phyloP scores from a whole-genome alignment of 768 basidiomycete species.

The Cyclocybe cylindracea region DNA sequence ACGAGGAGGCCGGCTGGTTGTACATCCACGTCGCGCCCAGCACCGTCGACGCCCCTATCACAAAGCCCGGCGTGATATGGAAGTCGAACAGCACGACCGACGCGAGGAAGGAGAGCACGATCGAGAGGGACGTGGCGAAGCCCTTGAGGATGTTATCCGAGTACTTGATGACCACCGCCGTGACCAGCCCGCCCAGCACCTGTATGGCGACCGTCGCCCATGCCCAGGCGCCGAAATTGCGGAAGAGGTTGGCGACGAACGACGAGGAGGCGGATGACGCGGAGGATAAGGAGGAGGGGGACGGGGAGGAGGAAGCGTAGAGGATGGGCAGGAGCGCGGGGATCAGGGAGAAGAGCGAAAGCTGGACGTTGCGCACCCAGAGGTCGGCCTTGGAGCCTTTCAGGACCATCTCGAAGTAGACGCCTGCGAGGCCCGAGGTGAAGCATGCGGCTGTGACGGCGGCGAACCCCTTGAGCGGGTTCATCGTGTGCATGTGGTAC shows the following conservation, averaged over 20 bases:
- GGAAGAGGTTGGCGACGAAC: slow-evolving; percentile 77
- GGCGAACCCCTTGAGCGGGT: slow-evolving; percentile 81
- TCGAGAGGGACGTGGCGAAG: slow-evolving; percentile 95
- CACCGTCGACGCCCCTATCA: slow-evolving; percentile 85
- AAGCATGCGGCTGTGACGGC: slow-evolving; percentile 93
- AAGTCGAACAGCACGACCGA: slow-evolving; percentile 92
- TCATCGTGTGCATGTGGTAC: slow-evolving; percentile 76
- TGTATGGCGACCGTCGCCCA: slow-evolving; percentile 91
- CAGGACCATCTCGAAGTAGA: slow-evolving; percentile 98
- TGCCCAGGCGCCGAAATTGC: slow-evolving; percentile 92
- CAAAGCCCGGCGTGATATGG: slow-evolving; percentile 81
- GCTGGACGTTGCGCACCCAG: slow-evolving; percentile 97
- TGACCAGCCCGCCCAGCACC: slow-evolving; percentile 91
- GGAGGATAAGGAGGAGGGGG: too few relatives aligned
- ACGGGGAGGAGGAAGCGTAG: slow-evolving; percentile 42
- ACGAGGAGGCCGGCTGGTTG: slow-evolving; percentile 61
- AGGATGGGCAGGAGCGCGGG: slow-evolving; percentile 87
- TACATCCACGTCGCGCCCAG: slow-evolving; percentile 93
- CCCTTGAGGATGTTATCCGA: slow-evolving; percentile 95
- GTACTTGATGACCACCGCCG: slow-evolving; percentile 96
- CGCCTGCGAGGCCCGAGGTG: slow-evolving; percentile 95
- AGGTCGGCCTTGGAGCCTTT: slow-evolving; percentile 90
- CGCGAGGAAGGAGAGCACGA: slow-evolving; percentile 93
- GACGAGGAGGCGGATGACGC: too few relatives aligned
- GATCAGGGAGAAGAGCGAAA: slow-evolving; percentile 91